phyloP scores from a whole-genome alignment of 1,284 basidiomycete species.

The Ceratobasidium papillatum region DNA sequence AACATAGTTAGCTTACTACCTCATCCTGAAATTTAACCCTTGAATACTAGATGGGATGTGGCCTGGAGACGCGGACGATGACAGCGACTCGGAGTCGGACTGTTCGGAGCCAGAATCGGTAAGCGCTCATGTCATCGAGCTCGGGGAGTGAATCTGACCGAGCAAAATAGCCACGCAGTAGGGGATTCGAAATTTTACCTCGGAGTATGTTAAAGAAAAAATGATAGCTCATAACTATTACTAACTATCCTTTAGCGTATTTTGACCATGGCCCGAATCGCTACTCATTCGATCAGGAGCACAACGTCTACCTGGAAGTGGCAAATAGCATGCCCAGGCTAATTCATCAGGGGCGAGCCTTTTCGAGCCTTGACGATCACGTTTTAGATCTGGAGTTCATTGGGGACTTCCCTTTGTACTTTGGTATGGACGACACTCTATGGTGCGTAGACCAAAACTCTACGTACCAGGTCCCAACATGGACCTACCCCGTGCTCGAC shows the following conservation, averaged over 20 bases:
- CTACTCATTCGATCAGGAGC: constrained; percentile 13
- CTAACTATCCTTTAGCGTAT: neutral
- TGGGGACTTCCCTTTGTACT: neutral
- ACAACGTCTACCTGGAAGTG: constrained; percentile 10
- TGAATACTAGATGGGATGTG: constrained; percentile 1
- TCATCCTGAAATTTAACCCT: neutral
- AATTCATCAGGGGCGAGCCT: neutral
- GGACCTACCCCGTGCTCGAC: neutral
- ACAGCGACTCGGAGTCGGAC: constrained; percentile 18
- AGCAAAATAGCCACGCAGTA: constrained; percentile 5
- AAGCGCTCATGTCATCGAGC: neutral
- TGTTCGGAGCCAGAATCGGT: constrained; percentile 5
- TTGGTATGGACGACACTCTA: neutral
- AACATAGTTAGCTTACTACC: neutral
- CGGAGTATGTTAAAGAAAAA: no score
- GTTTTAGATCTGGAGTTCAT: neutral
- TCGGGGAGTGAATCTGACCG: neutral
- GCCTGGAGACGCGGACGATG: neutral
- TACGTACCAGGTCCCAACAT: neutral
- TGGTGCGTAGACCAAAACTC: neutral
- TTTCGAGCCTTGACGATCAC: neutral
- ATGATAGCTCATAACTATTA: no score
- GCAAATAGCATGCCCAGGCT: neutral
- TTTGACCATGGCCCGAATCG: neutral
- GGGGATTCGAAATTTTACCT: neutral